These are phyloP conservation scores for Colletotrichum costaricense DNA, from an alignment of 2,329 filamentous ascomycete genomes.

Conservation along the genomic window DNA sequence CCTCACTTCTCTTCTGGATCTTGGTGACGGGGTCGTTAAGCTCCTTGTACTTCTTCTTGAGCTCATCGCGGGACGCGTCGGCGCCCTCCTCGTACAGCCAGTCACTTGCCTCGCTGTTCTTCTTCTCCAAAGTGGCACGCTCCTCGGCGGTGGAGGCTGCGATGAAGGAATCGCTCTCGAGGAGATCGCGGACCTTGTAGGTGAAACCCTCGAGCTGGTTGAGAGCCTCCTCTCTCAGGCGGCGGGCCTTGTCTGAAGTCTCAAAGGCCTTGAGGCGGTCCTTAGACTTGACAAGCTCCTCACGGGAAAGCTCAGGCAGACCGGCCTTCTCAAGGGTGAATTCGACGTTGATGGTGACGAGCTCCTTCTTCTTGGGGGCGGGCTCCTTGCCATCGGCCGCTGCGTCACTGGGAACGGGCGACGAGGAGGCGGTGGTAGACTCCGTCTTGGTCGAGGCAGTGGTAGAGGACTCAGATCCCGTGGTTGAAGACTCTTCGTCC, in stretches of 20 bases:
- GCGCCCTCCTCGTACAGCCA: conserved; percentile 92
- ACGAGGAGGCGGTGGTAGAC: conserved; percentile 37
- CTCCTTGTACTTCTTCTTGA: conserved; percentile 80
- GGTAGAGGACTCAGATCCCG: conserved; percentile 57
- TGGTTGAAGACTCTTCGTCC: conserved; percentile 47
- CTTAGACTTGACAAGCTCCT: conserved; percentile 64
- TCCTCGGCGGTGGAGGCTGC: conserved; percentile 76
- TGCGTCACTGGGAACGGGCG: conserved; percentile 60
- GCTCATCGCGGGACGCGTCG: conserved; percentile 78
- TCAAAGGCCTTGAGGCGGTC: conserved; percentile 87
- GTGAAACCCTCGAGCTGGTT: conserved; percentile 96
- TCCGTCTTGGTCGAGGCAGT: conserved; percentile 38
- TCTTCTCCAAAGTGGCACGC: conserved; percentile 73
- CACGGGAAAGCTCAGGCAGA: conserved; percentile 59
- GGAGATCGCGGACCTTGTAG: conserved; percentile 86
- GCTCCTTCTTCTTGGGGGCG: conserved; percentile 69
- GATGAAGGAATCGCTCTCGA: conserved; percentile 81
- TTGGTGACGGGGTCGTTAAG: conserved; percentile 84
- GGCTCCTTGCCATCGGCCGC: conserved; percentile 61
- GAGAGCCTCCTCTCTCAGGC: conserved; percentile 84
- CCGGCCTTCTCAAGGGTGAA: conserved; percentile 62
- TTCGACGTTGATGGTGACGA: conserved; percentile 65
- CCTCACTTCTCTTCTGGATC: conserved; percentile 79
- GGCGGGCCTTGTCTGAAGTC: conserved; percentile 81
- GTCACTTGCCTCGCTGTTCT: conserved; percentile 78